Percentiles rank a stretch among this genome's conserved stretches.
Conservation (phyloP, 768 basidiomycete genomes). For the Lyophyllum decastes region DNA sequence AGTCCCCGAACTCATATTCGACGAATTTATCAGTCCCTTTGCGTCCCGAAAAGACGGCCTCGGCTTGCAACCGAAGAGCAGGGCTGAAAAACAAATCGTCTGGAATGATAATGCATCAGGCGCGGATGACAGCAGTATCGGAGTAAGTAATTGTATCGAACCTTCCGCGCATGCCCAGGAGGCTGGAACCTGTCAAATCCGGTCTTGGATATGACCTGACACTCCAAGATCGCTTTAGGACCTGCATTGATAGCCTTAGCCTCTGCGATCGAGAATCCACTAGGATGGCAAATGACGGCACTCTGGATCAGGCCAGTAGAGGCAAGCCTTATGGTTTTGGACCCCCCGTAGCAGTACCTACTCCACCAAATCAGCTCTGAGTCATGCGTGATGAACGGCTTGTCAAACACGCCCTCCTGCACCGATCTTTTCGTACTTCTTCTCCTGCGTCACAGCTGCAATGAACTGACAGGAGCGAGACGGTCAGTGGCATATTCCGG, state of each 20-base stretch:
- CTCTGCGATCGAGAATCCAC: conserved; percentile 14
- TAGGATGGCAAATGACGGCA: conserved; percentile 24
- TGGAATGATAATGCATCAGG: neutral
- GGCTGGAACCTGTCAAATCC: conserved; percentile 19
- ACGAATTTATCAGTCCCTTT: conserved; percentile 19
- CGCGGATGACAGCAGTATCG: neutral
- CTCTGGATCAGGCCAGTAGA: conserved; percentile 20
- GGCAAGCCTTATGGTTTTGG: conserved; percentile 17
- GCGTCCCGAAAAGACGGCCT: conserved; percentile 22
- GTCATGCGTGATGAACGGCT: neutral
- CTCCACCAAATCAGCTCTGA: neutral
- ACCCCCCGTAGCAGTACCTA: conserved; percentile 26
- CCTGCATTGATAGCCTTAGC: conserved; percentile 22
- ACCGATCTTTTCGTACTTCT: conserved; percentile 41
- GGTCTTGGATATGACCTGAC: neutral
- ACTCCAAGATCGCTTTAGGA: neutral
- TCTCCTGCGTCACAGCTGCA: conserved; percentile 31
- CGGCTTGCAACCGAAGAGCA: conserved; percentile 13
- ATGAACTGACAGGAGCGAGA: conserved; percentile 30
- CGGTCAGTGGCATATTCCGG: neutral
- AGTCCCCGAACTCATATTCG: conserved; percentile 26
- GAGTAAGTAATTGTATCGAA: neutral
- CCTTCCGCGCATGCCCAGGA: conserved; percentile 27
- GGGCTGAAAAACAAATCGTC: conserved; percentile 23
- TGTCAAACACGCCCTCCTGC: conserved; percentile 33